Conservation (phyloP, 2,329 filamentous ascomycete genomes). For the Verticillium alfalfae region DNA sequence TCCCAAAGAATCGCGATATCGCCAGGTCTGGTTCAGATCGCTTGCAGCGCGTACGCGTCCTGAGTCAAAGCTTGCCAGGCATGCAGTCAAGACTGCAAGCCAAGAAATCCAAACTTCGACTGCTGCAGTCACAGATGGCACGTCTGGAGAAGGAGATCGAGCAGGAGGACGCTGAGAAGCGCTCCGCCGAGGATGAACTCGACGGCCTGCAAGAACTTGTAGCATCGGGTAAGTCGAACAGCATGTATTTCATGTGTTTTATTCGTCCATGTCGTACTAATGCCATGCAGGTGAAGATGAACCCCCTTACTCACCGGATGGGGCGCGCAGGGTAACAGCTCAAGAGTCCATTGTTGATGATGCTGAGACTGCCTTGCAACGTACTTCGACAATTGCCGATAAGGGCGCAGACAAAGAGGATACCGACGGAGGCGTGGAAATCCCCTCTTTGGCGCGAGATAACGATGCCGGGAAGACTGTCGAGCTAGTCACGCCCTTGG, state of each 20-base stretch:
- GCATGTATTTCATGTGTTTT: neutral
- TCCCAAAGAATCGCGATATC: constrained; percentile 17
- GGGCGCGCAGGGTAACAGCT: neutral
- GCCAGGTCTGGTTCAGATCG: neutral
- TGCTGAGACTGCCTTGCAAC: neutral
- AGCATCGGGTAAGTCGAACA: neutral
- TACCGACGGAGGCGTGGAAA: neutral
- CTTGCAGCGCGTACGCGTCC: constrained; percentile 22
- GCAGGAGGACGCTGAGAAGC: constrained; percentile 26
- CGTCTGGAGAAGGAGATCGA: constrained; percentile 43
- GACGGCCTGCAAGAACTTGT: neutral
- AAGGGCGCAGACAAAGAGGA: neutral
- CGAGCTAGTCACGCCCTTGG: neutral
- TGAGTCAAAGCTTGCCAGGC: constrained; percentile 30
- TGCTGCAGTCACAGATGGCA: constrained; percentile 39
- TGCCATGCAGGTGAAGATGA: neutral
- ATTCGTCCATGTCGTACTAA: neutral
- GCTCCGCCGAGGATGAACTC: constrained; percentile 23
- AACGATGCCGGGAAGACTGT: neutral
- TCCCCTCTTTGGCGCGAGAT: neutral
- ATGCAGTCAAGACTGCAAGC: constrained; percentile 32
- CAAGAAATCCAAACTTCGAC: constrained; percentile 40
- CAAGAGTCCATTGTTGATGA: neutral
- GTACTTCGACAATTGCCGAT: neutral
- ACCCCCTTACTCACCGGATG: neutral